These are phyloP conservation scores for Dictyostelium firmibasis DNA, from an alignment of 78 protist genomes.

Conservation along the genomic window DNA sequence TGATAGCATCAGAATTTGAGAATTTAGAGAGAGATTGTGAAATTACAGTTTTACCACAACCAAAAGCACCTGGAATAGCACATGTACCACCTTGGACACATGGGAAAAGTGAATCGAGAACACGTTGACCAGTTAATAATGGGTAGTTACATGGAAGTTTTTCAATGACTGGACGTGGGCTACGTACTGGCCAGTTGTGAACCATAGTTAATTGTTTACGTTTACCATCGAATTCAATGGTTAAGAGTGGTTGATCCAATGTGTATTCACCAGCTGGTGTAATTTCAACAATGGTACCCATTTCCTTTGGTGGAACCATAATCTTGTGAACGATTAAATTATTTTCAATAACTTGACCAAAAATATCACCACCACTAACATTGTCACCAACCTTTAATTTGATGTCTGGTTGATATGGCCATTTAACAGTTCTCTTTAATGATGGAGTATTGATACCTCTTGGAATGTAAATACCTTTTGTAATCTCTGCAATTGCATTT, in stretches of 20 bases:
- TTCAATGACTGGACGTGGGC: conserved; percentile 96
- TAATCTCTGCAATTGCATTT: conserved; percentile 87
- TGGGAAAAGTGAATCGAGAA: conserved; percentile 99
- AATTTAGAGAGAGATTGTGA: conserved; percentile 99
- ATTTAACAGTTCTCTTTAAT: conserved; percentile 85
- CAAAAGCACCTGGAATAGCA: conserved; percentile 99
- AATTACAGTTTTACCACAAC: conserved; percentile 99
- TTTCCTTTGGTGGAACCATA: conserved; percentile 95
- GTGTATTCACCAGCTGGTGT: conserved; percentile 96
- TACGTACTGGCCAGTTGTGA: conserved; percentile 99
- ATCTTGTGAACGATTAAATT: conserved; percentile 93
- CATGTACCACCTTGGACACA: conserved; percentile 99
- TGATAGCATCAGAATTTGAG: conserved; percentile 99
- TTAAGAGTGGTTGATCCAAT: conserved; percentile 73
- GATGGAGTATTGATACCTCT: conserved; percentile 96
- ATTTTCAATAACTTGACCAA: conserved; percentile 97
- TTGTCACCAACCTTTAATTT: conserved; percentile 91
- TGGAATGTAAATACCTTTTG: conserved; percentile 98
- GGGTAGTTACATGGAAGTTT: conserved; percentile 97
- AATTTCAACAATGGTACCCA: conserved; percentile 94
- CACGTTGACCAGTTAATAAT: conserved; percentile 98
- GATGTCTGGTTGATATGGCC: conserved; percentile 94
- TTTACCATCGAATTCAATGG: conserved; percentile 74
- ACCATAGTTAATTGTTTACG: conserved; percentile 88
- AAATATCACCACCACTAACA: conserved; percentile 97